Evolutionary conservation across 2,329 filamentous ascomycete genomes (phyloP), one percentile per base, ranked within the genome.

Genomic region (Magnaporthiopsis rhizophila): DNA sequence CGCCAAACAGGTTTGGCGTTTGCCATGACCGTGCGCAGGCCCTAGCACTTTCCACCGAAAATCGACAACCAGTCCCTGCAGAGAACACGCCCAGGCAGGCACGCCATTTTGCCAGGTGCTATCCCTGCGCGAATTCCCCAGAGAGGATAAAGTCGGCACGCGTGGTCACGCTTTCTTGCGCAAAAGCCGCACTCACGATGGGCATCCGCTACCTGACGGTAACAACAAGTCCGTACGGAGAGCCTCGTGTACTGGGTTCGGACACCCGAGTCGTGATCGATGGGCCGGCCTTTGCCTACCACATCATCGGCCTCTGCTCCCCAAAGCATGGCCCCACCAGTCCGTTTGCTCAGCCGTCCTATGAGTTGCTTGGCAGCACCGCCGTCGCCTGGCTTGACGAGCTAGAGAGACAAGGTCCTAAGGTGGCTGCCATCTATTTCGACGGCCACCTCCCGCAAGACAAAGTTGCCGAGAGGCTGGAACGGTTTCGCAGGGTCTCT

Each of bases 371-470:
- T n/a, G 69, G 66, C 32, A 58, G 65, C 38, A 60, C 64, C 2
- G 69, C 67, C 26, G 32, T 68, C 13, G 65, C 56, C 1, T 72
- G 67, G 66, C 67, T 72, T 3, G 68, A 72, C 32, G 62, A 62
- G 67, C 63, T 67, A 26, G 63, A 65, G 59, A 63, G 45, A 15
- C 45, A 56, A 18, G 67, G 66, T 3, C 69, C 66, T 7, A 61
- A 59, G 57, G 62, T 69, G 68, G 77, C 84, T 65, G 85, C 82
- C 60, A 89, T 97, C 63, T 92, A 89, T 73, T 97, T 98, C 70
- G 94, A 98, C 74, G 92, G 92, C 18, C 88, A 86, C 64, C 80
- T 98, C 0, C 94, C 94, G 0, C 65, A 73, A 0, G 74, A 79
- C 5, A 97, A 97, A 72, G 80, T 82, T 45, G 73, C 77, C 0